These are phyloP conservation scores for Pythium oligandrum DNA, from an alignment of 352 stramenopile species.

Conservation along the genomic window DNA sequence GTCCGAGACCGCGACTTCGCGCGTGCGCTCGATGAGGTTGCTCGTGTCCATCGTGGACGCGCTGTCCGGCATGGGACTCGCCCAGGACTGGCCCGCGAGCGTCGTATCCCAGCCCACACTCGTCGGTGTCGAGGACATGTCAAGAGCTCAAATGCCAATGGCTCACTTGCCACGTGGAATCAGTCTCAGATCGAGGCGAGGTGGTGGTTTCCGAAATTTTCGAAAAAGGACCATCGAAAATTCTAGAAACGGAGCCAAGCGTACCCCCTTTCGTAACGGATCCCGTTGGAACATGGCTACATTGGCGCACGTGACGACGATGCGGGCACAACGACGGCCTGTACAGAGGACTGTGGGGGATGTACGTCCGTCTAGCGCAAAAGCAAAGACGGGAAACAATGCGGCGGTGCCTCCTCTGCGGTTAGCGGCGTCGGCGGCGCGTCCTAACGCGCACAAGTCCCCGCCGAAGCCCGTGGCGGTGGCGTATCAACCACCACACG, in stretches of 20 bases:
- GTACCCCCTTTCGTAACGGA: too few species aligned
- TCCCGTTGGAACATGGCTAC: too few species aligned
- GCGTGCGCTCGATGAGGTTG: conserved; percentile 53
- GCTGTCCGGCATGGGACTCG: conserved; percentile 10
- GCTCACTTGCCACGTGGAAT: too few species aligned
- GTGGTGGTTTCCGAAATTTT: too few species aligned
- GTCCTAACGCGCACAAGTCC: not conserved
- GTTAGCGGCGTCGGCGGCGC: not conserved
- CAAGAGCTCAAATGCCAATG: not conserved
- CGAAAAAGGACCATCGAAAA: too few species aligned
- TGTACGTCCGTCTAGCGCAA: not conserved
- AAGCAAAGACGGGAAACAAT: not conserved
- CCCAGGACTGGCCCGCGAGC: conserved; percentile 22
- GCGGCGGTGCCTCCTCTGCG: too few species aligned
- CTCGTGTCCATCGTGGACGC: conserved; percentile 25
- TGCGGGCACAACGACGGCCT: too few species aligned
- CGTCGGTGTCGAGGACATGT: conserved; percentile 16
- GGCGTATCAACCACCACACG: conserved; percentile 20
- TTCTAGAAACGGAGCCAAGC: too few species aligned
- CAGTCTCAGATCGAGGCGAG: too few species aligned
- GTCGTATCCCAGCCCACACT: conserved; percentile 52
- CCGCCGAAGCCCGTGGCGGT: not conserved
- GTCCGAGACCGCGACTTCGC: conserved; percentile 54
- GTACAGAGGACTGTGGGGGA: too few species aligned
- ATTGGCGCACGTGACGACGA: too few species aligned